Evolutionary conservation across 148 eudicot genomes (phyloP), one percentile per base, ranked within the genome.

Genomic region (Dysphania ambrosioides): DNA sequence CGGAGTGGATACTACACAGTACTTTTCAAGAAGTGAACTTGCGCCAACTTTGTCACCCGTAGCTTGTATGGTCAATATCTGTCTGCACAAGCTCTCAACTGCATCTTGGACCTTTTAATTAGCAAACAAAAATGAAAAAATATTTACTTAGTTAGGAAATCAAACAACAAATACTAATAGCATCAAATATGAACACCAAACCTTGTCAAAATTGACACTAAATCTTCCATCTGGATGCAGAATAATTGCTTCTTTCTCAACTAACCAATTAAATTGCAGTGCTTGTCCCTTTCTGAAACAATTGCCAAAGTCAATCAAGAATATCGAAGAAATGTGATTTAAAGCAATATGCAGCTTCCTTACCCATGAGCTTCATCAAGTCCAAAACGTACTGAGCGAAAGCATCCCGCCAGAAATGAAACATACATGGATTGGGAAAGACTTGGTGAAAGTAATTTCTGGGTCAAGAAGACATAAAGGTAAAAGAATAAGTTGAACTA

Each of bases 341-440:
- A 13, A 16, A 27, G 4, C 51, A 41, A n/a, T 8, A 26, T 31
- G 56, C 68, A 27, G 42, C 36, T 56, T 41, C 49, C 85, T 87
- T 86, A 95, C 99, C 99, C 99, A 71, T 95, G 99, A 87, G 99
- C 96, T 88, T 95, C 99, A 84, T 95, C 97, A 82, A 95, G 76
- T 8, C 99, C 97, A 77, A 95, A 95, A 78, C 99, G 97, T 66
- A 95, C 90, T 40, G 99, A 95, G 82, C 99, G 97, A 80, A 95
- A 95, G 87, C 97, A 95, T 70, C 99, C 99, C 24, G 97, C 96
- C 79, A 95, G 96, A 77, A 88, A 95, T 38, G 99, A 95, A 70
- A 95, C 91, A 75, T 95, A 90, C 91, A 92, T 90, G 36, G 97
- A 92, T 79, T 92, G 86, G 62, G 76, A 73, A 80, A 92, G 73